These are phyloP conservation scores for Agaricus subrufescens DNA, from an alignment of 768 basidiomycete genomes.

Conservation along the genomic window DNA sequence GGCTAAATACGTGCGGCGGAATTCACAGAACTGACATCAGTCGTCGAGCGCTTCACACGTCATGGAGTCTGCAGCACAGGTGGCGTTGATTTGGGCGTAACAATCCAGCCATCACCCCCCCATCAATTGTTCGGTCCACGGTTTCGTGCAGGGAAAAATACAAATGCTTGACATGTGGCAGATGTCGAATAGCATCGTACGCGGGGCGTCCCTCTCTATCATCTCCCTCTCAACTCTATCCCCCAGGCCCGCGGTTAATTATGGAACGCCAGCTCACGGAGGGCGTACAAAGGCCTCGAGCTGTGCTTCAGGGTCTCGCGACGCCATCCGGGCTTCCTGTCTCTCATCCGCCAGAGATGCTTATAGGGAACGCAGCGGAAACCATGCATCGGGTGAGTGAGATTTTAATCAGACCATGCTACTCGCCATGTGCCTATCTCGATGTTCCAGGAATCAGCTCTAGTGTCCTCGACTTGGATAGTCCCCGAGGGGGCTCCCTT, in stretches of 20 bases:
- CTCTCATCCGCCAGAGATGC: neutral
- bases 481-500: neutral
- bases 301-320: neutral
- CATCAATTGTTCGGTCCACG: neutral
- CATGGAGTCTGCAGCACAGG: too few relatives aligned
- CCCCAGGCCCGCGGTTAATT: neutral
- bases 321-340: neutral
- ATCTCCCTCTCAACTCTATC: neutral
- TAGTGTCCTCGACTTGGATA: neutral
- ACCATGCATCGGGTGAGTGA: neutral
- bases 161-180: neutral
- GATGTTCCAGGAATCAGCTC: neutral
- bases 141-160: neutral
- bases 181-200: neutral
- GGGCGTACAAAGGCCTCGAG: constrained; percentile 1
- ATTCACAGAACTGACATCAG: too few relatives aligned
- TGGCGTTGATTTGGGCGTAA: too few relatives aligned
- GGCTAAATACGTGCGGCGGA: too few relatives aligned
- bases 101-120: neutral
- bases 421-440: neutral
- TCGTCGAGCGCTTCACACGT: too few relatives aligned
- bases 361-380: neutral
- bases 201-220: neutral
- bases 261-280: constrained; percentile 5
- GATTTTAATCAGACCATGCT: neutral